A percentile compares a stretch with the other conserved stretches of the same genome.
Conservation (phyloP, 495 filamentous ascomycete species). For the Friedmanniomyces endolithicus region DNA sequence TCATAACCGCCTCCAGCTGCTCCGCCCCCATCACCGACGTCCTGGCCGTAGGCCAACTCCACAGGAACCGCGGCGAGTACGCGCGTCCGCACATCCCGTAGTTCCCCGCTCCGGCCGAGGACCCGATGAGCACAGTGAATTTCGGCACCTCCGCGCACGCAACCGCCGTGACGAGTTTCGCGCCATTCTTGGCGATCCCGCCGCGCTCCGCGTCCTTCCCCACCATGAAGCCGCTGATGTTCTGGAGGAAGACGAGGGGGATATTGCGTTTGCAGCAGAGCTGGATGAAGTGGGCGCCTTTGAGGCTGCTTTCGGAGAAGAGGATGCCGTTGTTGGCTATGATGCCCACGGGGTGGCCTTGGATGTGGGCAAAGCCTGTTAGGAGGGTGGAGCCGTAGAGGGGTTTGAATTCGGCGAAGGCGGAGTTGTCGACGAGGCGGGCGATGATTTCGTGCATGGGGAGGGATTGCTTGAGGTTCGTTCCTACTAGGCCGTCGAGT, state of each 20-base stretch:
- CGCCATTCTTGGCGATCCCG: constrained; percentile 95
- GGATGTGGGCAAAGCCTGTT: constrained; percentile 83
- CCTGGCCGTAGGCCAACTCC: constrained; percentile 95
- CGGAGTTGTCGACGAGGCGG: constrained; percentile 80
- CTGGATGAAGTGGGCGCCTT: constrained; percentile 96
- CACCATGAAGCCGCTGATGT: constrained; percentile 98
- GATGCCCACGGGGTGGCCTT: constrained; percentile 85
- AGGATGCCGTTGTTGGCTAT: constrained; percentile 95
- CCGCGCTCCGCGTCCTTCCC: constrained; percentile 83
- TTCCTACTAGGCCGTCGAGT: constrained; percentile 75
- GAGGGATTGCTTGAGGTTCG: constrained; percentile 73
- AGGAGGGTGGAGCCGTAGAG: constrained; percentile 84
- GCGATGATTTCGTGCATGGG: constrained; percentile 85
- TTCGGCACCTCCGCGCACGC: constrained; percentile 93
- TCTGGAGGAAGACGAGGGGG: constrained; percentile 86
- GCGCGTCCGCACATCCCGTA: constrained; percentile 92
- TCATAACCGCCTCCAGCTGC: constrained; percentile 87
- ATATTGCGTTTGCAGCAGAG: constrained; percentile 86
- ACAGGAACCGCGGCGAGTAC: constrained; percentile 79
- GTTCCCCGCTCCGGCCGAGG: constrained; percentile 60
- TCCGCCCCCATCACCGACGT: constrained; percentile 95
- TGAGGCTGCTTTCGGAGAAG: constrained; percentile 82
- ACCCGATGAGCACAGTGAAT: constrained; percentile 88
- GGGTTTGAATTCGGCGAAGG: constrained; percentile 89
- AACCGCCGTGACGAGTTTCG: constrained; percentile 92